Percentiles rank a stretch among this genome's conserved stretches.
These are phyloP conservation scores for Sinapis alba DNA, from an alignment of 441 rosid genomes.

Conservation along the genomic window DNA sequence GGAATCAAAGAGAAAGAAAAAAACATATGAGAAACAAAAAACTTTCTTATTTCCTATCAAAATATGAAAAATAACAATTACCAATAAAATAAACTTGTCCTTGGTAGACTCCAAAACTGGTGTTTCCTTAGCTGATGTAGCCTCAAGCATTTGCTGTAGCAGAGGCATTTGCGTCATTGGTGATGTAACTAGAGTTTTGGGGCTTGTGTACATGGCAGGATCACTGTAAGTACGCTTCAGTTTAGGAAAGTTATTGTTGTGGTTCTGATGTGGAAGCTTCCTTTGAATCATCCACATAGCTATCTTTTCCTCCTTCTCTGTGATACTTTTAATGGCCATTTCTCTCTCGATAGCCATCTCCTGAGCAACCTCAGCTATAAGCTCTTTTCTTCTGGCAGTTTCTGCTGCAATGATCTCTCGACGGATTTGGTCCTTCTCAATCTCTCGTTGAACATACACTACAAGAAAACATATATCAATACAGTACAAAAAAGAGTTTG, in stretches of 20 bases:
- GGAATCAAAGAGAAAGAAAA: constrained; percentile 9
- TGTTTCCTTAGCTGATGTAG: neutral
- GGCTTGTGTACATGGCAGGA: neutral
- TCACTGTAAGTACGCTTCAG: neutral
- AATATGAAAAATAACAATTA: constrained; percentile 19
- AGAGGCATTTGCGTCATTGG: constrained; percentile 15
- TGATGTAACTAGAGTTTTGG: neutral
- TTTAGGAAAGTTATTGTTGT: neutral
- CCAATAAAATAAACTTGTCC: constrained; percentile 46
- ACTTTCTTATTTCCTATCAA: neutral
- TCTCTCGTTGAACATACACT: constrained; percentile 33
- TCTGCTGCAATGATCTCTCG: constrained; percentile 52
- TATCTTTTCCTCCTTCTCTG: constrained; percentile 25
- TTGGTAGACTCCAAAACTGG: constrained; percentile 25
- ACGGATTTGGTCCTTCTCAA: constrained; percentile 51
- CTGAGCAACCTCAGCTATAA: constrained; percentile 54
- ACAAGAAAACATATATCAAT: no score
- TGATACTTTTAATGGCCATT: constrained; percentile 34
- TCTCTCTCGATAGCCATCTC: constrained; percentile 56
- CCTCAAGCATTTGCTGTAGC: neutral
- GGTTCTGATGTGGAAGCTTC: neutral
- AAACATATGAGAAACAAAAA: constrained; percentile 19
- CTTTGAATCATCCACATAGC: constrained; percentile 30
- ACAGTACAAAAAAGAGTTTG: neutral
- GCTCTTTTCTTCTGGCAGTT: constrained; percentile 37